These are phyloP conservation scores for Acanthamoeba castellanii DNA, from an alignment of 208 protist species.

Conservation along the genomic window DNA sequence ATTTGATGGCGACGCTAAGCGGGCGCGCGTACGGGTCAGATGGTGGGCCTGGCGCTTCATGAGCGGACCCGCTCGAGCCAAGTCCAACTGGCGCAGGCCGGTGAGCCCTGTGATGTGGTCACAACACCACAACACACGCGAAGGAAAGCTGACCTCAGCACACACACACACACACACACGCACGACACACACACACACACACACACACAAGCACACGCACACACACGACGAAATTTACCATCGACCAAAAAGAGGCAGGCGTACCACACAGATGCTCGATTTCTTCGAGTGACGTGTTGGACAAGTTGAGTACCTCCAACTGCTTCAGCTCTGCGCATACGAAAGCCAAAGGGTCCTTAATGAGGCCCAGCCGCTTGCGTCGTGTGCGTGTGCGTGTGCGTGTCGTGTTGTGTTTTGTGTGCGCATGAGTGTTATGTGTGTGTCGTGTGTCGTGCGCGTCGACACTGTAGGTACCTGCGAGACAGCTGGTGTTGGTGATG, in stretches of 20 bases:
- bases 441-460: neutral
- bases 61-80: neutral
- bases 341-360: neutral
- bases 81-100: neutral
- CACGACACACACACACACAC: too few species aligned
- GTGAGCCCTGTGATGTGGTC: neutral
- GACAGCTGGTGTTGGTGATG: neutral
- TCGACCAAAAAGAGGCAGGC: neutral
- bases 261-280: neutral
- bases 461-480: neutral
- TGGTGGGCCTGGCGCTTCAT: neutral
- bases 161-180: neutral
- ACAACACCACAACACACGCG: neutral
- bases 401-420: too few species aligned
- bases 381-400: neutral
- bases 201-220: too few species aligned
- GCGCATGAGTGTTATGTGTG: too few species aligned
- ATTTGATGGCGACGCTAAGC: too few species aligned
- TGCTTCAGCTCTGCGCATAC: neutral
- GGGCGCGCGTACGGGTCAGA: neutral
- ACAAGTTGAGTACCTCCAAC: slow-evolving; percentile 25
- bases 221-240: neutral
- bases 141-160: neutral
- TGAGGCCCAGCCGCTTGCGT: neutral
- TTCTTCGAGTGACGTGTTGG: neutral